phyloP scores from a whole-genome alignment of 2,329 filamentous ascomycete genomes.

The Talaromyces sp. region DNA sequence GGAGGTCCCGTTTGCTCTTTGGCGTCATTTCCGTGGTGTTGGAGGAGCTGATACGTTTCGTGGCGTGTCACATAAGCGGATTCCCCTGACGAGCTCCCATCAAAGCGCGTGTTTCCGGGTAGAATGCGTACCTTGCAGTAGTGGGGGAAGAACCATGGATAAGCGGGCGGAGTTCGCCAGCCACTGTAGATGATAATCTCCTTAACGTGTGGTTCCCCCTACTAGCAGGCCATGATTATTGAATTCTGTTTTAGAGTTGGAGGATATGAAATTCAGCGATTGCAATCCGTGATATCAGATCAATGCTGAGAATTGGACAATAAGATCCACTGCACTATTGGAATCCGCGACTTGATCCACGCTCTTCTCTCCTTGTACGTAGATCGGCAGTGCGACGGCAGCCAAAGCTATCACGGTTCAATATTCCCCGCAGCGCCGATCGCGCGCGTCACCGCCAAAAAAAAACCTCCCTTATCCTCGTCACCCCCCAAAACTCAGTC shows the following conservation, averaged over 20 bases:
- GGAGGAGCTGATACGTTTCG: background rate
- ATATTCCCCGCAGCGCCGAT: conserved; percentile 27
- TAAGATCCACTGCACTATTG: background rate
- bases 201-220: background rate
- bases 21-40: background rate
- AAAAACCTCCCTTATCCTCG: conserved; percentile 11
- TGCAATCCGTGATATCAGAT: background rate
- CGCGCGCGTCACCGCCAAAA: conserved; percentile 14
- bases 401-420: conserved; percentile 11
- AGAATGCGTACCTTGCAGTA: conserved; percentile 3
- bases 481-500: background rate
- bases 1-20: too few species aligned
- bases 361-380: background rate
- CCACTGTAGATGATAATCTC: conserved; percentile 16
- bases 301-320: background rate
- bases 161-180: background rate
- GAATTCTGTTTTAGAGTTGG: too few species aligned
- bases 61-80: background rate
- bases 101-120: background rate
- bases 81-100: too few species aligned
- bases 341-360: background rate
- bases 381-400: conserved; percentile 17
- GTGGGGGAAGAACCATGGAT: conserved; percentile 3
- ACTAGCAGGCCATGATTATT: background rate
- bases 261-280: background rate